These are phyloP conservation scores for Trapa bicornis DNA, from an alignment of 345 rosid species.

Conservation along the genomic window DNA sequence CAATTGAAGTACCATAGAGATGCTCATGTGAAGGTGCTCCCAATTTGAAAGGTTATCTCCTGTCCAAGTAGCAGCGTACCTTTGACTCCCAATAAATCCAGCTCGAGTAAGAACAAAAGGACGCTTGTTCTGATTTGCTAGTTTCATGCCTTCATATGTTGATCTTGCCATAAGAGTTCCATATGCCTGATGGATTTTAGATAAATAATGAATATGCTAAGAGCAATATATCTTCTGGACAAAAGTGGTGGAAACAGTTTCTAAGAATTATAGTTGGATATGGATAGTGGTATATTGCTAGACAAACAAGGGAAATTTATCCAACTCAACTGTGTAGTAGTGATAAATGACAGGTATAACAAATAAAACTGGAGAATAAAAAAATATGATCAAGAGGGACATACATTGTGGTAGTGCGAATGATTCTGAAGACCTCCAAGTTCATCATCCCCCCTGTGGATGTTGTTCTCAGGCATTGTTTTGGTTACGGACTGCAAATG, in stretches of 20 bases:
- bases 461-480: conserved; percentile 83
- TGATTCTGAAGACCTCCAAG: conserved; percentile 78
- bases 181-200: conserved; percentile 37
- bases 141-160: conserved; percentile 75
- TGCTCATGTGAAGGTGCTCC: conserved; percentile 88
- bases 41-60: conserved; percentile 90
- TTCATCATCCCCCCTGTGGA: conserved; percentile 66
- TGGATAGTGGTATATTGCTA: background rate
- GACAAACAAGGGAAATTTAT: background rate
- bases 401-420: conserved; percentile 83
- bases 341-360: background rate
- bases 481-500: conserved; percentile 56
- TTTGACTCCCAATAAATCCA: conserved; percentile 82
- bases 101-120: conserved; percentile 97
- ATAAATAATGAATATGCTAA: background rate
- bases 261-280: background rate
- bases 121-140: conserved; percentile 55
- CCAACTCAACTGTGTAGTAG: background rate
- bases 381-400: conserved; percentile 10
- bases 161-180: conserved; percentile 93
- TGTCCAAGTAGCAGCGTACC: conserved; percentile 90
- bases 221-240: background rate
- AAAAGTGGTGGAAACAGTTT: background rate
- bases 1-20: conserved; percentile 91
- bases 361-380: background rate